These are phyloP conservation scores for Chimonanthus praecox DNA, from an alignment of 164 flowering plant species.

Conservation along the genomic window DNA sequence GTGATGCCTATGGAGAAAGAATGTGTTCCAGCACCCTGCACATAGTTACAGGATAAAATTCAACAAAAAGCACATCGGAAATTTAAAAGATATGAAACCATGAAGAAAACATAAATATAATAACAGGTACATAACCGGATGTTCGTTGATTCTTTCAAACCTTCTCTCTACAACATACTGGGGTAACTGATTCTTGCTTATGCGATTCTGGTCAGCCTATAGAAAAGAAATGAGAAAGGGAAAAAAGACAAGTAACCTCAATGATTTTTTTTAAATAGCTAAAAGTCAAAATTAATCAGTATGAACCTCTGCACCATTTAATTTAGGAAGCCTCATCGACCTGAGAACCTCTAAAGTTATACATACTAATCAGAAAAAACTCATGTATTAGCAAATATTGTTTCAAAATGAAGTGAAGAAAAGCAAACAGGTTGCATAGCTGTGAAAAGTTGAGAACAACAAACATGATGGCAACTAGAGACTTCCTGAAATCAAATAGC, in stretches of 20 bases:
- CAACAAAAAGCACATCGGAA: neutral
- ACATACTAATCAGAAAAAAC: neutral
- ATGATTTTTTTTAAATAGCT: neutral
- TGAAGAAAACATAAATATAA: constrained; percentile 1
- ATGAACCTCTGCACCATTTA: too few relatives aligned
- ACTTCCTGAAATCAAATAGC: too few relatives aligned
- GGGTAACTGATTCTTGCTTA: constrained; percentile 60
- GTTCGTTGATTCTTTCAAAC: constrained; percentile 89
- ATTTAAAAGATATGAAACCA: neutral
- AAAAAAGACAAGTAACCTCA: neutral
- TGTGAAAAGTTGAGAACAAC: too few relatives aligned
- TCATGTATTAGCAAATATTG: too few relatives aligned
- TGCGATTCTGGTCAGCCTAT: constrained; percentile 82
- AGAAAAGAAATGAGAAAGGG: neutral
- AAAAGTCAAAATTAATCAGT: neutral
- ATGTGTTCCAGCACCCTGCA: constrained; percentile 84
- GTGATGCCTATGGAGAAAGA: constrained; percentile 88
- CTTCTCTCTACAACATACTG: constrained; percentile 77
- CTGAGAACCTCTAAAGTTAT: neutral
- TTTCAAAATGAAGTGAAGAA: neutral
- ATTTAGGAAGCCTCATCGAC: neutral
- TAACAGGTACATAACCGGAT: constrained; percentile 64
- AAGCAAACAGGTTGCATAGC: neutral
- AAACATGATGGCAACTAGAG: too few relatives aligned
- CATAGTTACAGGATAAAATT: constrained; percentile 9